Base-by-base conservation (phyloP, 1,284 basidiomycete genomes). In the Malassezia caprae region DNA sequence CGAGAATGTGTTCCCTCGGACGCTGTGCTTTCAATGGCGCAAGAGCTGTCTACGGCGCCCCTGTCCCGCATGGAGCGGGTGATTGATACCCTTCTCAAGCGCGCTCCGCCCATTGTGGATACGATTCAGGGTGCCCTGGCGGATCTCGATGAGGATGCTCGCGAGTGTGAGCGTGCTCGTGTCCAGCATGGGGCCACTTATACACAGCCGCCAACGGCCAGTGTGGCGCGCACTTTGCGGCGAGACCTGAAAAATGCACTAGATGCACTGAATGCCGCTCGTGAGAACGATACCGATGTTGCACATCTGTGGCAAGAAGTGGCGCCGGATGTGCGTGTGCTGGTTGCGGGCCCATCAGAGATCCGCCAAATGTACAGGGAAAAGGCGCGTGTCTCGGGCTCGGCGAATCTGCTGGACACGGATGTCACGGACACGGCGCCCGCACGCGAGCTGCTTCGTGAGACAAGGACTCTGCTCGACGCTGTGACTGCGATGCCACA, bases 101-200 rank as follows among this genome's bases (percentile, higher is more conserved):
- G 15, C 24, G 51, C 34, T 26, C 23, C 27, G 7, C 17, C 26
- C 34, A 19, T 49, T 23, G 51, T 12, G 10, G 35, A 32, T 8
- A 48, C 30, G 6, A 53, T 73, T 32, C 60, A 65, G 6, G 53
- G 58, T 0, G 61, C 67, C 0, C 44, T 60, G 3, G 41, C 54
- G 1, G 56, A 65, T 8, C 62, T 73, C 6, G 69, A 74, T 37
- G 66, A 60, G 8, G 77, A 78, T 51, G 65, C 67, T 37, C 63
- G 76, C 23, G 73, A 75, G 28, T 78, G 77, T 64, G 77, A 78
- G 54, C 63, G 67, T 35, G 65, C 68, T 31, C 67, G 77, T 63
- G 79, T 91, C 56, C 85, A 87, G 74, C 90, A 89, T 74, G 86
- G 86, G 30, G 86, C 90, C 64, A 75, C 83, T 35, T 98, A 90